A percentile compares a stretch with the other conserved stretches of the same genome.
phyloP scores from a whole-genome alignment of 345 rosid genomes.

The Bretschneidera sinensis region DNA sequence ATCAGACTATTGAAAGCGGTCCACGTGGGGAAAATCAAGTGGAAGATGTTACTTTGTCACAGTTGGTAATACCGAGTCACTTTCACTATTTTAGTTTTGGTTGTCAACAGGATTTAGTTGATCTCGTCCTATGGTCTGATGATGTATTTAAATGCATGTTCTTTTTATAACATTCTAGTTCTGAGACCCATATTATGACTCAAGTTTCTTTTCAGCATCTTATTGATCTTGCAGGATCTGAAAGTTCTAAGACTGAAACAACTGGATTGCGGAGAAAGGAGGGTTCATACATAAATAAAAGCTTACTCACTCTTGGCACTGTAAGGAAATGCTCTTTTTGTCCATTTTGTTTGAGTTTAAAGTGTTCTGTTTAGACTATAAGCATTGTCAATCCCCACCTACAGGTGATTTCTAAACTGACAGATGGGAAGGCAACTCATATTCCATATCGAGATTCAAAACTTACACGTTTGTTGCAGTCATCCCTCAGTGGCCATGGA shows the following conservation, averaged over 20 bases:
- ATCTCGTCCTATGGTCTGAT: constrained; percentile 4
- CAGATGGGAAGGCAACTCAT: constrained; percentile 61
- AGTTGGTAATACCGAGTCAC: constrained; percentile 39
- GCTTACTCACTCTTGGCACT: constrained; percentile 71
- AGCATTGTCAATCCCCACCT: neutral
- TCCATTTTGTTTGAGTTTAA: neutral
- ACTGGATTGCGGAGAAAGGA: constrained; percentile 71
- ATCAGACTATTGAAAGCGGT: constrained; percentile 68
- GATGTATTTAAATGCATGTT: neutral
- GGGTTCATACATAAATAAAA: constrained; percentile 73
- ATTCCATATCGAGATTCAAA: constrained; percentile 74
- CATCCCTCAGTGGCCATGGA: constrained; percentile 72
- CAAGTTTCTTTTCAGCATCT: constrained; percentile 41
- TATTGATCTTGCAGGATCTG: constrained; percentile 78
- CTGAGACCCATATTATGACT: constrained; percentile 1
- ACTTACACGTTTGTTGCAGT: constrained; percentile 65
- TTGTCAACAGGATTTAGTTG: constrained; percentile 10
- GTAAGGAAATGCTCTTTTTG: constrained; percentile 26
- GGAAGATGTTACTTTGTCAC: constrained; percentile 62
- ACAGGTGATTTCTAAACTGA: constrained; percentile 66
- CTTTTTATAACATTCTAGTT: constrained; percentile 1
- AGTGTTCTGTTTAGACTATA: neutral
- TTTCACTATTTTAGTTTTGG: constrained; percentile 5
- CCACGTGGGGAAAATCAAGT: constrained; percentile 39
- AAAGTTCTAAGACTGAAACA: constrained; percentile 74